Conservation (phyloP, 1,284 basidiomycete genomes). For the Heimioporus punctisporus region DNA sequence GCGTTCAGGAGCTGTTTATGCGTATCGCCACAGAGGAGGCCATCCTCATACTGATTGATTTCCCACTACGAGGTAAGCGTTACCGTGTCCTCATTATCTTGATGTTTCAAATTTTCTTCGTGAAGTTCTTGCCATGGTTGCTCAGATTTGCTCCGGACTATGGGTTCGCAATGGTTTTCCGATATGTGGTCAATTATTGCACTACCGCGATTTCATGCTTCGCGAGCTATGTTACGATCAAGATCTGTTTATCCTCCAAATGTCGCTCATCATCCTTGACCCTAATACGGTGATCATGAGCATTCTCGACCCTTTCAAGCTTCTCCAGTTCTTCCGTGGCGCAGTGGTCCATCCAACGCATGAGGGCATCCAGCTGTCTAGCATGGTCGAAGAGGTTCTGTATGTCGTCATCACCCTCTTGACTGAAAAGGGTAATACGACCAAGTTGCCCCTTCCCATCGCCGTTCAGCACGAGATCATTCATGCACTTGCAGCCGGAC, state of each 20-base stretch:
- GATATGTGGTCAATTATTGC: conserved; percentile 94
- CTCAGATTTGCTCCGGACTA: conserved; percentile 93
- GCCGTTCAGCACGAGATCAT: conserved; percentile 87
- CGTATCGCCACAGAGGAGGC: conserved; percentile 62
- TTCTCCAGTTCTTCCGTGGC: conserved; percentile 81
- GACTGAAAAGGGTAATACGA: conserved; percentile 82
- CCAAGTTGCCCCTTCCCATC: conserved; percentile 65
- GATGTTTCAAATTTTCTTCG: too few species aligned
- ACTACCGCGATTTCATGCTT: conserved; percentile 96
- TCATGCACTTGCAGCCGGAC: conserved; percentile 89
- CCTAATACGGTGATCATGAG: conserved; percentile 83
- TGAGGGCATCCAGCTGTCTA: conserved; percentile 73
- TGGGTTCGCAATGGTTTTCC: conserved; percentile 99
- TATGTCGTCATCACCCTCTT: conserved; percentile 89
- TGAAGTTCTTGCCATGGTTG: conserved; percentile 90
- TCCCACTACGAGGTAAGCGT: conserved; percentile 78
- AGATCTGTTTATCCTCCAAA: conserved; percentile 93
- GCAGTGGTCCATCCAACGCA: conserved; percentile 58
- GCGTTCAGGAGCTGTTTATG: conserved; percentile 63
- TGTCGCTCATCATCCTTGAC: conserved; percentile 79
- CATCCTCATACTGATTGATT: conserved; percentile 79
- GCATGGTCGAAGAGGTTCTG: conserved; percentile 93
- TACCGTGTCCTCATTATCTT: neutral
- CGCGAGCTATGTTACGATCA: conserved; percentile 98
- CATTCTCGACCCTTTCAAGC: conserved; percentile 89